A percentile compares a stretch with the other conserved stretches of the same genome.
Conservation (phyloP, 2,329 filamentous ascomycete species). For the Trichoderma hamatum region DNA sequence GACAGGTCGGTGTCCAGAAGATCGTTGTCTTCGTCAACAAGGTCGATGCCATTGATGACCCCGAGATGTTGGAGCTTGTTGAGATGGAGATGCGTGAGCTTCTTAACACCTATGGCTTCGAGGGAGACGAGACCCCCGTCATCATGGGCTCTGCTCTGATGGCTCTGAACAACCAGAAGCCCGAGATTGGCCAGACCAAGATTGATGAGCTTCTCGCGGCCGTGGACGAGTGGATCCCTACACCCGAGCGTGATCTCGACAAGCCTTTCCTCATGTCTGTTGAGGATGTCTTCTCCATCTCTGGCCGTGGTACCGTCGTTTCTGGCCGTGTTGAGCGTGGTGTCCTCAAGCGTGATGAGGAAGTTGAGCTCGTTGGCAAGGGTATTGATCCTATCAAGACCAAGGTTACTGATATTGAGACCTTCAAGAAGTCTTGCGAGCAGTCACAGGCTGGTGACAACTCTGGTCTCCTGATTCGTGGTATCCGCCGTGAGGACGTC, state of each 20-base stretch:
- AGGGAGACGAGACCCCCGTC: constrained; percentile 97
- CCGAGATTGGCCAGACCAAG: constrained; percentile 83
- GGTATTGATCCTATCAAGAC: constrained; percentile 84
- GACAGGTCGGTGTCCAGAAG: constrained; percentile 96
- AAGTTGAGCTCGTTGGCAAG: constrained; percentile 94
- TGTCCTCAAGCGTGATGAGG: constrained; percentile 86
- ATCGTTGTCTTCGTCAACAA: constrained; percentile 99
- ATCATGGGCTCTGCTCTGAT: constrained; percentile 96
- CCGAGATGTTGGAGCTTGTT: constrained; percentile 99
- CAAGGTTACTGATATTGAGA: constrained; percentile 99
- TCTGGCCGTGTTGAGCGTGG: constrained; percentile 98
- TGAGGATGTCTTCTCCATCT: constrained; percentile 88
- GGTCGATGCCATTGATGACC: constrained; percentile 94
- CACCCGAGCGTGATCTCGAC: constrained; percentile 88
- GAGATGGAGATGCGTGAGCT: constrained; percentile 99
- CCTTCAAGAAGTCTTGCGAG: constrained; percentile 99
- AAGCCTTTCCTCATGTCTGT: constrained; percentile 99
- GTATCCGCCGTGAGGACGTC: constrained; percentile 94
- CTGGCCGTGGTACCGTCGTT: constrained; percentile 93
- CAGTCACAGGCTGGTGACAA: constrained; percentile 97
- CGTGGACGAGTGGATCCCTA: constrained; percentile 96
- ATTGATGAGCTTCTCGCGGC: constrained; percentile 90
- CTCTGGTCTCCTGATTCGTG: constrained; percentile 94
- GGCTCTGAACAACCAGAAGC: constrained; percentile 82
- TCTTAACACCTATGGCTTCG: constrained; percentile 88